These are phyloP conservation scores for Fusarium hostae DNA, from an alignment of 2,329 filamentous ascomycete genomes.

Conservation along the genomic window DNA sequence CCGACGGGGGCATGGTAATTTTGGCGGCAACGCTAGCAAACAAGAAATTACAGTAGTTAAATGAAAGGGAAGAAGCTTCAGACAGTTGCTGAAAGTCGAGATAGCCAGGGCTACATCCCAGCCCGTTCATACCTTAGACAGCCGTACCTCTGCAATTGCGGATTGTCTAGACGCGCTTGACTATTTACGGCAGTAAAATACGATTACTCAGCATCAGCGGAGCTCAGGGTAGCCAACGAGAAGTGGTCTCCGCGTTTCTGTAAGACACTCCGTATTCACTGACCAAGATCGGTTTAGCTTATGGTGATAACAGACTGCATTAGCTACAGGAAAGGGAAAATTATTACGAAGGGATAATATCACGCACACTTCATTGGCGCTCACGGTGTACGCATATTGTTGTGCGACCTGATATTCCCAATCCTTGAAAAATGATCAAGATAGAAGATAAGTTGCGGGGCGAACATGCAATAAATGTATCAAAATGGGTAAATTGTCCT, in stretches of 20 bases:
- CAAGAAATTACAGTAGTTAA: too few species aligned
- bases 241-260: background rate
- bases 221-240: background rate
- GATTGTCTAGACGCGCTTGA: background rate
- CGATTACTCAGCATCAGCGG: background rate
- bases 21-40: too few species aligned
- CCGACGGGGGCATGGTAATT: background rate
- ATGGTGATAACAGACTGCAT: background rate
- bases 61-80: too few species aligned
- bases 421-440: background rate
- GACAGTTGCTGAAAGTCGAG: background rate
- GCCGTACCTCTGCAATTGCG: background rate
- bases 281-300: background rate
- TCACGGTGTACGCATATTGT: background rate
- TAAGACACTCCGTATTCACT: background rate
- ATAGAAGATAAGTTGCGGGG: too few species aligned
- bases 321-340: background rate
- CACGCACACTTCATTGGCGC: background rate
- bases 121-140: background rate
- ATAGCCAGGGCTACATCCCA: background rate
- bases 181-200: background rate
- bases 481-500: too few species aligned
- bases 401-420: rapidly evolving
- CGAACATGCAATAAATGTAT: too few species aligned
- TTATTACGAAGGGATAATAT: background rate